Evolutionary conservation across 164 flowering plant species (phyloP).

Genomic region (Protea cynaroides): DNA sequence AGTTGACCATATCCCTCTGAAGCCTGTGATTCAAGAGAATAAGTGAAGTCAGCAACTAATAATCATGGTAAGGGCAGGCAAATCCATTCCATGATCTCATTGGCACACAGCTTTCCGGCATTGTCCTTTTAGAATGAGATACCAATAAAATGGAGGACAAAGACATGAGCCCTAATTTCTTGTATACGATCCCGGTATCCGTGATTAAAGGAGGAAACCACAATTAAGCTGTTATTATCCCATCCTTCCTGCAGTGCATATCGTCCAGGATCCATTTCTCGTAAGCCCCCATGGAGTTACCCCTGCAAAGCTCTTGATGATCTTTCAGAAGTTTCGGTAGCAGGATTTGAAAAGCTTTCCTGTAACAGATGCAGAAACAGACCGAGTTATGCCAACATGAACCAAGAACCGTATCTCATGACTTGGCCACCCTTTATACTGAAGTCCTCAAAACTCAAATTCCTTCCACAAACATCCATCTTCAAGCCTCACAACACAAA

Average conservation of each 20-base stretch:
- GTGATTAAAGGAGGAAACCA: constrained; percentile 96
- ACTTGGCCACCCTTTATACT: constrained; percentile 41
- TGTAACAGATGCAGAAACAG: constrained; percentile 91
- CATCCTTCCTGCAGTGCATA: constrained; percentile 97
- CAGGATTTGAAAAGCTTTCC: constrained; percentile 60
- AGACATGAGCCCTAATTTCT: constrained; percentile 79
- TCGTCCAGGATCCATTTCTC: constrained; percentile 93
- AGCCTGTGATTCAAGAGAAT: constrained; percentile 99
- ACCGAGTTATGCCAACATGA: constrained; percentile 52
- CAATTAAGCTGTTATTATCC: constrained; percentile 99
- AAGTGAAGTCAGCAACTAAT: constrained; percentile 95
- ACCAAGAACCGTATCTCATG: constrained; percentile 43
- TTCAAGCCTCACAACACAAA: constrained; percentile 20
- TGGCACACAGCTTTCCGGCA: constrained; percentile 75
- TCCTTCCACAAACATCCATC: constrained; percentile 34
- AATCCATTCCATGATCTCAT: constrained; percentile 95
- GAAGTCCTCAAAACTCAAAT: constrained; percentile 42
- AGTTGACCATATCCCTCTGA: constrained; percentile 89
- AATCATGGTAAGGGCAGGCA: constrained; percentile 68
- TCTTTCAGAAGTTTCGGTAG: constrained; percentile 46
- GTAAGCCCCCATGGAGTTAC: constrained; percentile 23
- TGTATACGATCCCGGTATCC: constrained; percentile 76
- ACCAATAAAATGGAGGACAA: constrained; percentile 67
- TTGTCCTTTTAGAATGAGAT: constrained; percentile 60
- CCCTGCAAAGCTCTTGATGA: constrained; percentile 46